These are phyloP conservation scores for Diaporthe citriasiana DNA, from an alignment of 2,329 filamentous ascomycete species.

Conservation along the genomic window DNA sequence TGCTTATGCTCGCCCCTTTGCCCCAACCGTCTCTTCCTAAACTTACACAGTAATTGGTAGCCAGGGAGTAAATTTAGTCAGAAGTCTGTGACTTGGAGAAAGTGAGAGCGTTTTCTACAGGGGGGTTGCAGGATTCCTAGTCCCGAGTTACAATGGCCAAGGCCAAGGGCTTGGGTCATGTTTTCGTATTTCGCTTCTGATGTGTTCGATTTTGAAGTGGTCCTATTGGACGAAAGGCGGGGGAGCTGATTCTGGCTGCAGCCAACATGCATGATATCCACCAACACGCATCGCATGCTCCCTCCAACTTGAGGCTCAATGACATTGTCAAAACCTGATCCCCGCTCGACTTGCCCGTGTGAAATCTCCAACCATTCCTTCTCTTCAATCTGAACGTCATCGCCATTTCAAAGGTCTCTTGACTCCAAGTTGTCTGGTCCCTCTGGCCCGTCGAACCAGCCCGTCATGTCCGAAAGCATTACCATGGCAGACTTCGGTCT, in stretches of 20 bases:
- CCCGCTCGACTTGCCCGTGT: background rate
- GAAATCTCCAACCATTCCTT: background rate
- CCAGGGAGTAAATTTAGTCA: too few relatives aligned
- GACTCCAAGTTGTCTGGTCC: background rate
- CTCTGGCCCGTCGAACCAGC: background rate
- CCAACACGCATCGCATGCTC: slow-evolving; percentile 2
- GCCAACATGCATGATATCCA: slow-evolving; percentile 33
- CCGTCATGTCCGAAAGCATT: slow-evolving; percentile 3
- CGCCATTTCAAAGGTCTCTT: background rate
- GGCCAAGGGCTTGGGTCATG: slow-evolving; percentile 9
- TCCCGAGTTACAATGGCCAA: background rate
- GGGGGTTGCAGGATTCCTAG: too few relatives aligned
- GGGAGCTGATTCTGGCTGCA: slow-evolving; percentile 24
- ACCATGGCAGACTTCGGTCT: slow-evolving; percentile 34
- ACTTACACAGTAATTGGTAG: too few relatives aligned
- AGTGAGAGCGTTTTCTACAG: too few relatives aligned
- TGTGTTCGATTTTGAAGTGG: background rate
- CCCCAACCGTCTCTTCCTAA: too few relatives aligned
- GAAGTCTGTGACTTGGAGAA: too few relatives aligned
- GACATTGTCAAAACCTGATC: slow-evolving; percentile 13
- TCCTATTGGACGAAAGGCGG: background rate
- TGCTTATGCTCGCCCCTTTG: too few relatives aligned
- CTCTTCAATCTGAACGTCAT: background rate
- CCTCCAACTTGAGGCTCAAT: slow-evolving; percentile 3
- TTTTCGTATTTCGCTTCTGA: background rate